Evolutionary conservation across 306 rosid genomes (phyloP), one percentile per base, ranked within the genome.

Genomic region (Acacia melanoxylon): DNA sequence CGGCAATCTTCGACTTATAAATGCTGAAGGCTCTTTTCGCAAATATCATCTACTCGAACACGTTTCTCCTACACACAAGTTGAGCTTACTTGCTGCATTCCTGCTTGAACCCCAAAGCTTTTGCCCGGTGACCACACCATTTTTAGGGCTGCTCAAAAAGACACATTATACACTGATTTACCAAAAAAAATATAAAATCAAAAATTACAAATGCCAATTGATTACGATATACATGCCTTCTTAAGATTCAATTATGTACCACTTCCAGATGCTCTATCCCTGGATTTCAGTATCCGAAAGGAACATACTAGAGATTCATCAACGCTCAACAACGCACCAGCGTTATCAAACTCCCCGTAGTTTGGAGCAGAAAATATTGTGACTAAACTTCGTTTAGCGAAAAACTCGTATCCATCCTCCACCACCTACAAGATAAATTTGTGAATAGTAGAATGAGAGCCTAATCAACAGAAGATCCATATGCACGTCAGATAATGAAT

Each of bases 281-380:
- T 16, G 19, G 97, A 93, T 86, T 91, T 93, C 86, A 93, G 33
- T 84, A 93, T 90, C 81, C 92, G 92, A 58, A 93, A 93, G 54
- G 97, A 91, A 87, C 98, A 93, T 29, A 91, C 88, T 74, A 91
- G 86, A 81, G 89, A 80, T 74, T 91, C 89, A 79, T 93, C 97
- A 70, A 93, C 94, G 42, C 94, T 91, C 80, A 91, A 79, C 67
- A 93, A 82, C 62, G 94, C 97, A 65, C 97, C 98, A 0, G 87
- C 98, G 20, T 93, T 91, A 82, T 93, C 97, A 44, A 93, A 93
- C 86, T 93, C 98, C 41, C 97, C 97, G 42, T 93, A 93, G 84
- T 93, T 91, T 51, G 98, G 98, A 71, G 98, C 98, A 69, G 98
- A 93, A 85, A 91, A 93, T 83, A 93, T 93, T 1, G 98, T 91